Percentiles rank a stretch among this genome's conserved stretches.
These are phyloP conservation scores for Syzygium syzygioides DNA, from an alignment of 441 rosid genomes.

Conservation along the genomic window DNA sequence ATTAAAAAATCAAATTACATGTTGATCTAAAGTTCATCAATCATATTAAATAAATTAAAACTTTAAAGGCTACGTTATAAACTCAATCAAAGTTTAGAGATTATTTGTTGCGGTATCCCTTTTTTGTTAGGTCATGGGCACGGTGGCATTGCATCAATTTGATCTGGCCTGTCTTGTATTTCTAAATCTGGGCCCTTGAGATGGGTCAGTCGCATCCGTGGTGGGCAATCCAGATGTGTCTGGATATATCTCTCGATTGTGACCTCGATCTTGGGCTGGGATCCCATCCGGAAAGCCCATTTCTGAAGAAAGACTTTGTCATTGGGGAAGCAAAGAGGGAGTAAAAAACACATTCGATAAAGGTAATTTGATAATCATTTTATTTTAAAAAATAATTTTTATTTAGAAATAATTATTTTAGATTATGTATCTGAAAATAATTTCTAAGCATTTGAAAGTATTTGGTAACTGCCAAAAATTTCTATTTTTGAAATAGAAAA, in stretches of 20 bases:
- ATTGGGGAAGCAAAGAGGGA: not conserved
- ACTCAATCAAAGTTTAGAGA: too few species aligned
- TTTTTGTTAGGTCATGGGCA: not conserved
- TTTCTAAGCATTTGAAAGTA: too few species aligned
- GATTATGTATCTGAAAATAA: accelerated
- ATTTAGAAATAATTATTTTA: too few species aligned
- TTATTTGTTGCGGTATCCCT: too few species aligned
- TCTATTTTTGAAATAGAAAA: too few species aligned
- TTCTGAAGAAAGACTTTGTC: too few species aligned
- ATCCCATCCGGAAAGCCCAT: not conserved
- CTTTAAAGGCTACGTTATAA: too few species aligned
- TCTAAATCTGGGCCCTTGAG: not conserved
- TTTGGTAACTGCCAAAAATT: too few species aligned
- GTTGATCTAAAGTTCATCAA: too few species aligned
- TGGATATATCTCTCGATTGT: not conserved
- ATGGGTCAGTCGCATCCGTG: not conserved
- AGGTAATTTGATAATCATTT: too few species aligned
- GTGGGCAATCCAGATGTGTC: not conserved
- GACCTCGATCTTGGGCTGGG: not conserved
- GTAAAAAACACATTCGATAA: not conserved
- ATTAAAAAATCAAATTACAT: accelerated
- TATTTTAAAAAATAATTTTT: accelerated
- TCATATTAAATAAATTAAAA: too few species aligned
- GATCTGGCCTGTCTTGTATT: not conserved
- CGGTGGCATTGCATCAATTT: not conserved